Evolutionary conservation across 2,329 filamentous ascomycete species (phyloP), one percentile per base, ranked within the genome.

Genomic region (Cordyceps cateniannulata): DNA sequence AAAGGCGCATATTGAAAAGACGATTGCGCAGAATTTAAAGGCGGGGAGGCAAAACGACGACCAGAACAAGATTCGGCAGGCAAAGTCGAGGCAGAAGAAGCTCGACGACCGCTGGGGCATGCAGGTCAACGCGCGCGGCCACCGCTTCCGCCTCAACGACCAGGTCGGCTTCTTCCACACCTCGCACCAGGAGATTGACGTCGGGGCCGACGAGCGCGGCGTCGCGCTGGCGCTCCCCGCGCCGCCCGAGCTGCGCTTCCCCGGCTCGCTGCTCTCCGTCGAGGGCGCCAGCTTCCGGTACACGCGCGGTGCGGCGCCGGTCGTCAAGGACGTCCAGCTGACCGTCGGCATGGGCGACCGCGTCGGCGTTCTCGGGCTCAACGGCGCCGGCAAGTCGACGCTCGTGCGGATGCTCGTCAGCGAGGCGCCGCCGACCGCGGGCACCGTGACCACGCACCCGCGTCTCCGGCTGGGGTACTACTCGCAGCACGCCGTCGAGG

Each of bases 1-100:
- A 70, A 88, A 86, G 60, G 85, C 88, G 3, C 90, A 95, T 67
- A 90, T 96, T 63, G 87, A 93, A 72, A 84, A 89, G 66, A 89
- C 86, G 0, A 91, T 96, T 55, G 80, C 83, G 22, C 83, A 87
- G 62, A 93, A 90, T 65, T 82, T 91, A 68, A 88, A 87, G 65
- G 83, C 87, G 22, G 91, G 90, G 7, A 89, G 87, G 70, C 85
- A 86, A 52, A 88, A 87, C 27, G 89, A 91, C 32, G 91, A 96
- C 68, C 88, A 92, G 66, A 93, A 93, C 70, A 93, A 92, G 70
- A 79, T 96, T 3, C 85, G 89, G n/a, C 89, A 93, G 76, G 91
- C 90, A 4, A 93, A 92, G 64, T 90, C 87, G 5, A 81, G 90
- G 1, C 89, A 93, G 75, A 93, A 92, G 77, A 93, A 91, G 70